phyloP scores from a whole-genome alignment of 2,329 filamentous ascomycete genomes.

The Monilinia laxa region DNA sequence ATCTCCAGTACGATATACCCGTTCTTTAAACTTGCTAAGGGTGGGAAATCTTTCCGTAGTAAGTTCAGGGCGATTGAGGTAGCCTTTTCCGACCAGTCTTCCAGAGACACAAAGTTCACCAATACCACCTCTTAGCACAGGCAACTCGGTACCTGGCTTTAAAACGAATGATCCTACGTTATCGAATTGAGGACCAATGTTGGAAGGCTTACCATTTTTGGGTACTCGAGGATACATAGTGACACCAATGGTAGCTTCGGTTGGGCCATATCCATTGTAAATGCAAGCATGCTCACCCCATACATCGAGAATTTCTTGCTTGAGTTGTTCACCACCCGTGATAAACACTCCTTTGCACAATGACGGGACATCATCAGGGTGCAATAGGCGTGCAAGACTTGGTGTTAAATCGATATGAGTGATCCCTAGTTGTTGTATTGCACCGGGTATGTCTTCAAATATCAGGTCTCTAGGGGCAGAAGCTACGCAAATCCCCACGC shows the following conservation, averaged over 20 bases:
- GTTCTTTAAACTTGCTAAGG: slow-evolving; percentile 55
- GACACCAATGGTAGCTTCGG: slow-evolving; percentile 88
- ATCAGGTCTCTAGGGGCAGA: slow-evolving; percentile 81
- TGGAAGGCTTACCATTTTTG: slow-evolving; percentile 73
- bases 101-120: slow-evolving; percentile 90
- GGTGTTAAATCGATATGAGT: slow-evolving; percentile 93
- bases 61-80: slow-evolving; percentile 76
- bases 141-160: slow-evolving; percentile 63
- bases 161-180: slow-evolving; percentile 87
- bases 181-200: slow-evolving; percentile 82
- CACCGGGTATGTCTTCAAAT: slow-evolving; percentile 74
- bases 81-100: slow-evolving; percentile 83
- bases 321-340: slow-evolving; percentile 84
- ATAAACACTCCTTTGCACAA: slow-evolving; percentile 86
- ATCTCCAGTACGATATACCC: slow-evolving; percentile 85
- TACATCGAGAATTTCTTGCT: slow-evolving; percentile 81
- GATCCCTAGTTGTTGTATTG: slow-evolving; percentile 70
- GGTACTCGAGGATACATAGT: slow-evolving; percentile 87
- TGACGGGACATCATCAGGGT: slow-evolving; percentile 76
- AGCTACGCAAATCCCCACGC: slow-evolving; percentile 80
- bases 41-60: slow-evolving; percentile 74
- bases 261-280: slow-evolving; percentile 91
- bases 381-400: slow-evolving; percentile 75
- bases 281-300: slow-evolving; percentile 82
- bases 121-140: slow-evolving; percentile 74